Evolutionary conservation across 306 rosid genomes (phyloP).

Genomic region (Cercis canadensis): DNA sequence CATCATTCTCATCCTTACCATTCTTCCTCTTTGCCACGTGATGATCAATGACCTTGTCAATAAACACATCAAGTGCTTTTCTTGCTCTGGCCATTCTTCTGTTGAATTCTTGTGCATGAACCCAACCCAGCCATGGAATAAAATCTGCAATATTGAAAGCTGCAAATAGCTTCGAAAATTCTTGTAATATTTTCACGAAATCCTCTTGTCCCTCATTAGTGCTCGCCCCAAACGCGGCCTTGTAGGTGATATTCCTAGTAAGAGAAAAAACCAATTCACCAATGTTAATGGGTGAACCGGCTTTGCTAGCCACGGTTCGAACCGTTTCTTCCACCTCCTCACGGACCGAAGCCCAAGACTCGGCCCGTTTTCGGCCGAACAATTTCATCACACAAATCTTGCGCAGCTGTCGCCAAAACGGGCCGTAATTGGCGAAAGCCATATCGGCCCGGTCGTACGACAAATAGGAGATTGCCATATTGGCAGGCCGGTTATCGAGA

Average conservation of each 20-base stretch:
- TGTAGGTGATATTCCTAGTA: constrained; percentile 56
- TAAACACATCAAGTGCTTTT: constrained; percentile 58
- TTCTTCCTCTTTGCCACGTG: constrained; percentile 53
- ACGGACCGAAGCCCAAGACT: constrained; percentile 76
- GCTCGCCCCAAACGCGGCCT: constrained; percentile 69
- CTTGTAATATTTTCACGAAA: constrained; percentile 68
- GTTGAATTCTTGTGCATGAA: constrained; percentile 59
- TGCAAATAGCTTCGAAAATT: constrained; percentile 75
- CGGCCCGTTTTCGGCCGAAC: constrained; percentile 68
- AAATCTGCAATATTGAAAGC: constrained; percentile 74
- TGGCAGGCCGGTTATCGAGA: constrained; percentile 69
- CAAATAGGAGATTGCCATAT: constrained; percentile 61
- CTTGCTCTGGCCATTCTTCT: constrained; percentile 57
- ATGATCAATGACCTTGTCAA: constrained; percentile 66
- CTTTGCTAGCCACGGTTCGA: constrained; percentile 3
- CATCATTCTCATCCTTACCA: background rate
- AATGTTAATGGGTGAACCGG: constrained; percentile 46
- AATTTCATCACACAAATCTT: constrained; percentile 70
- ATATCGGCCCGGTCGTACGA: constrained; percentile 76
- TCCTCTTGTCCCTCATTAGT: constrained; percentile 64
- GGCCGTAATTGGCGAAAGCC: constrained; percentile 82
- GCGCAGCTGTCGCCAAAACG: constrained; percentile 83
- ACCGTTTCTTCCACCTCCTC: constrained; percentile 55
- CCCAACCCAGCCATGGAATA: constrained; percentile 61
- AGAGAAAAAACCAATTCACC: constrained; percentile 60